phyloP scores from a whole-genome alignment of 306 rosid species.

The Benincasa hispida region DNA sequence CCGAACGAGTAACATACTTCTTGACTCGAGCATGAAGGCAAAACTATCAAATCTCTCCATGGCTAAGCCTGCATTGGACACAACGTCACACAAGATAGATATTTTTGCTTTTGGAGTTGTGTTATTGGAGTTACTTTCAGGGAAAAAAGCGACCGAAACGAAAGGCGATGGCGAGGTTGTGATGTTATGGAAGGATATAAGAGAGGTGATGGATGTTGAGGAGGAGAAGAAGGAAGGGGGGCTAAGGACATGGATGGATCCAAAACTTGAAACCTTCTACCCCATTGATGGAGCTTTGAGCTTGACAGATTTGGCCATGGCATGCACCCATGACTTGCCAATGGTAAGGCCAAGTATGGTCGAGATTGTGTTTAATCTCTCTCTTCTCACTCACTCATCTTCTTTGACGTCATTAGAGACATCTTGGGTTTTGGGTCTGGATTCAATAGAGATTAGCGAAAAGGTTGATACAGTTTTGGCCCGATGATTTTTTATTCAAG shows the following conservation, averaged over 20 bases:
- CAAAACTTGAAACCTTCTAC: constrained; percentile 27
- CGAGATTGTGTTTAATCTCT: constrained; percentile 24
- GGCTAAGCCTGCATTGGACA: constrained; percentile 42
- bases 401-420: neutral
- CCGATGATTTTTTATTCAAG: neutral
- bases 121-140: constrained; percentile 52
- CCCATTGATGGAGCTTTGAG: constrained; percentile 40
- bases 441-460: neutral
- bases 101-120: constrained; percentile 65
- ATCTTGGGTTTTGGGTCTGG: neutral
- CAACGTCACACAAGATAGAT: constrained; percentile 39
- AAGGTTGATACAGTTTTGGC: neutral
- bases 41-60: constrained; percentile 59
- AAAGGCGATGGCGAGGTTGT: constrained; percentile 43
- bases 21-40: constrained; percentile 54
- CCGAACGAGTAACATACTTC: constrained; percentile 53
- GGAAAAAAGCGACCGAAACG: constrained; percentile 35
- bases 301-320: constrained; percentile 42
- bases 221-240: constrained; percentile 38
- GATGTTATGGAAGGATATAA: constrained; percentile 53
- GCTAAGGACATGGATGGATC: constrained; percentile 53
- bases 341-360: constrained; percentile 19
- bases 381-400: constrained; percentile 14
- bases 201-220: constrained; percentile 34
- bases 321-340: constrained; percentile 39